Evolutionary conservation across 2,329 filamentous ascomycete genomes (phyloP).

Genomic region (Orbilia javanica): DNA sequence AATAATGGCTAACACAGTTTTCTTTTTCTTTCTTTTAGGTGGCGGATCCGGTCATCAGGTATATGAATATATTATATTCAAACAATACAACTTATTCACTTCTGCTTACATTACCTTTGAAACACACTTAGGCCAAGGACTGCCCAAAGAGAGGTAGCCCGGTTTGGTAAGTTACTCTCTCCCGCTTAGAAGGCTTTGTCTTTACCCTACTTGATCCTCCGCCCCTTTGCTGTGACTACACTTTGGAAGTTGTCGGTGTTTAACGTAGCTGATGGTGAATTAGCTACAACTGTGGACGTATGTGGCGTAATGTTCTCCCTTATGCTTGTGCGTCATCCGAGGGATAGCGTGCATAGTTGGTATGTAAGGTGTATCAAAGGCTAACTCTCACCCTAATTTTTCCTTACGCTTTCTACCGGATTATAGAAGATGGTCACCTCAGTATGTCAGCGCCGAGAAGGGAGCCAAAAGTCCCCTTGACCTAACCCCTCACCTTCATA

Average conservation of each 20-base stretch:
- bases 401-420: conserved; percentile 61
- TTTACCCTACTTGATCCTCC: neutral
- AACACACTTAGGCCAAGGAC: conserved; percentile 76
- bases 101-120: conserved; percentile 69
- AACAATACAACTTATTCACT: conserved; percentile 34
- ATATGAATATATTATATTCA: conserved; percentile 8
- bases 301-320: conserved; percentile 64
- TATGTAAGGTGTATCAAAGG: conserved; percentile 40
- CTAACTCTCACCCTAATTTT: conserved; percentile 59
- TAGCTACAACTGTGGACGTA: conserved; percentile 86
- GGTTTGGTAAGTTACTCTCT: conserved; percentile 75
- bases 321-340: conserved; percentile 46
- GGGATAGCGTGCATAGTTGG: conserved; percentile 37
- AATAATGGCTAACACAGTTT: neutral
- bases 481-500: neutral
- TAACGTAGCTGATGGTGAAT: conserved; percentile 60
- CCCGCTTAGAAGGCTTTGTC: conserved; percentile 16
- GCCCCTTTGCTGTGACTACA: conserved; percentile 21
- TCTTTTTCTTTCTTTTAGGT: conserved; percentile 21
- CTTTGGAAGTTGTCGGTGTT: conserved; percentile 56
- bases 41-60: conserved; percentile 50
- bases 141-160: conserved; percentile 86
- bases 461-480: neutral
- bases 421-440: conserved; percentile 77
- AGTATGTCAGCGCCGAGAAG: conserved; percentile 70